Conservation (phyloP, 2,329 filamentous ascomycete genomes). For the Triangularia setosa region DNA sequence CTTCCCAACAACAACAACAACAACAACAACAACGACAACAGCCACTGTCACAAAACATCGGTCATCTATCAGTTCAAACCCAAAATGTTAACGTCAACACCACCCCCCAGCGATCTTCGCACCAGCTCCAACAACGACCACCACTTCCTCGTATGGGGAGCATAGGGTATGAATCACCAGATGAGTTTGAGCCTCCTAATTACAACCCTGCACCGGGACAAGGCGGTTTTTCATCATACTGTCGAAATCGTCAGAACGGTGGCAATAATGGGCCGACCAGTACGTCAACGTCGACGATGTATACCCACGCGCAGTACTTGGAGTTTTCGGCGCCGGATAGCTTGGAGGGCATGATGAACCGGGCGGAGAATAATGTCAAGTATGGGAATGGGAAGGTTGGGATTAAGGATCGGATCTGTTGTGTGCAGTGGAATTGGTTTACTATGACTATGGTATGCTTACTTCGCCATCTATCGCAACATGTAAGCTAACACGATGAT, state of each 20-base stretch:
- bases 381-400: slow-evolving; percentile 31
- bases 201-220: neutral
- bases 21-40: neutral
- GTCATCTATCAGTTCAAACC: neutral
- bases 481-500: neutral
- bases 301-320: neutral
- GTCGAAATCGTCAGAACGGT: neutral
- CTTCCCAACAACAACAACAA: neutral
- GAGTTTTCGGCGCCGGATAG: slow-evolving; percentile 11
- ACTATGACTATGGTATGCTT: slow-evolving; percentile 55
- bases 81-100: neutral
- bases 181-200: neutral
- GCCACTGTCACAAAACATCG: neutral
- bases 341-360: slow-evolving; percentile 16
- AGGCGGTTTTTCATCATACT: neutral
- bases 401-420: slow-evolving; percentile 48
- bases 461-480: neutral
- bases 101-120: neutral
- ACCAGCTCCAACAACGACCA: neutral
- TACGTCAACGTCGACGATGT: neutral
- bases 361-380: slow-evolving; percentile 3
- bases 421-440: slow-evolving; percentile 71
- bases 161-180: neutral
- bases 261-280: neutral
- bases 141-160: neutral